These are phyloP conservation scores for Leishmania arabica DNA, from an alignment of 208 protist species.

Conservation along the genomic window DNA sequence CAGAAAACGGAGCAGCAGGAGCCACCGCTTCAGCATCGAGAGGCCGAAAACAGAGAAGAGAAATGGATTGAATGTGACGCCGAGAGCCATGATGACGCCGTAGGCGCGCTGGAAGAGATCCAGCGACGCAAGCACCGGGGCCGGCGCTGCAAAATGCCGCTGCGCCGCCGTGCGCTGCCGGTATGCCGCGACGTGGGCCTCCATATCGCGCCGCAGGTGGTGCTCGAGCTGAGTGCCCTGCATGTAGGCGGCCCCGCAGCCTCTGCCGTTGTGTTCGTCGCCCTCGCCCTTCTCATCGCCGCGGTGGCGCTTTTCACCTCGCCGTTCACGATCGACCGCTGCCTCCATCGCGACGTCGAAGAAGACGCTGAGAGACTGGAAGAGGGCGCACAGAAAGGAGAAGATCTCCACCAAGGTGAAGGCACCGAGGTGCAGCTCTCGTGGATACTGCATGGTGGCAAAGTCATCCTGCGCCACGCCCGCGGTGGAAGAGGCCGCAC, in stretches of 20 bases:
- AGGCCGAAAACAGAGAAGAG: constrained; percentile 68
- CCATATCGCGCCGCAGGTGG: constrained; percentile 22
- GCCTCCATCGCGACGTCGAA: constrained; percentile 4
- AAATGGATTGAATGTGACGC: constrained; percentile 89
- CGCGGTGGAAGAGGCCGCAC: neutral
- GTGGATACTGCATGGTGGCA: constrained; percentile 44
- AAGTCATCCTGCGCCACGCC: neutral
- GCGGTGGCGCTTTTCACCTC: constrained; percentile 18
- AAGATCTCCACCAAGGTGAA: constrained; percentile 66
- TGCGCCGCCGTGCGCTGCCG: neutral
- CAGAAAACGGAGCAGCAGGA: constrained; percentile 75
- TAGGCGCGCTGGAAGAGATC: constrained; percentile 69
- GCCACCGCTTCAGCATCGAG: constrained; percentile 69
- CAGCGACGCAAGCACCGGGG: constrained; percentile 15
- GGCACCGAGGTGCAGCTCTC: constrained; percentile 63
- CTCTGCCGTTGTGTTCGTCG: neutral
- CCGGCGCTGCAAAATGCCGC: neutral
- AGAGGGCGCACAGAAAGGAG: constrained; percentile 46
- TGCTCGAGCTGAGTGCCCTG: constrained; percentile 14
- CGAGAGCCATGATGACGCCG: constrained; percentile 72
- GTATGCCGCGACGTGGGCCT: constrained; percentile 2
- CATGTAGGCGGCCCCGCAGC: neutral
- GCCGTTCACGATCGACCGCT: neutral
- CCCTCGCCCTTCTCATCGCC: neutral
- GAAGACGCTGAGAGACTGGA: constrained; percentile 35